Conservation (phyloP, 495 filamentous ascomycete genomes). For the Evernia prunastri region DNA sequence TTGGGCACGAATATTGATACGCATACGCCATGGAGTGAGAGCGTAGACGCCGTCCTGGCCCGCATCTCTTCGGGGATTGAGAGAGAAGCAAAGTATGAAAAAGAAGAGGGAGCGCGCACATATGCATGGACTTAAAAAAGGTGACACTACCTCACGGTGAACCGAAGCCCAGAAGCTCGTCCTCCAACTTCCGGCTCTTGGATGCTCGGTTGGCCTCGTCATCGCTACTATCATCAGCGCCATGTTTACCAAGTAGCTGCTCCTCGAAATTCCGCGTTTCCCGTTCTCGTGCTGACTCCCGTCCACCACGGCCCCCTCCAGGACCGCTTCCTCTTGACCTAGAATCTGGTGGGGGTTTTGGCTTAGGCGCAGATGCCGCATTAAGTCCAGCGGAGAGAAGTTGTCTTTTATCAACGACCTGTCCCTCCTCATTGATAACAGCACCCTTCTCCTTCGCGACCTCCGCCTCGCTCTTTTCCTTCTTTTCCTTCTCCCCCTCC, state of each 20-base stretch:
- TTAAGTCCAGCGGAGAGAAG: constrained; percentile 85
- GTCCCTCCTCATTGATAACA: constrained; percentile 83
- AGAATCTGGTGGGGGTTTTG: constrained; percentile 34
- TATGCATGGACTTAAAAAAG: not conserved
- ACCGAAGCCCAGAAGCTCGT: constrained; percentile 51
- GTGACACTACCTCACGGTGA: constrained; percentile 1
- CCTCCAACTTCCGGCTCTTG: constrained; percentile 67
- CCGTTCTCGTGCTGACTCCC: constrained; percentile 47
- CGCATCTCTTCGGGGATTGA: not conserved
- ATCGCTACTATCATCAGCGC: constrained; percentile 10
- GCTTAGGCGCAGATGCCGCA: constrained; percentile 51
- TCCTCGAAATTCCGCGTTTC: constrained; percentile 84
- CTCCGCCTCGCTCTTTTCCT: constrained; percentile 64
- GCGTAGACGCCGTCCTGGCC: constrained; percentile 22
- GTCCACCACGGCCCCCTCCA: constrained; percentile 30
- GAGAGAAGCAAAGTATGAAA: not conserved
- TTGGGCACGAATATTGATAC: constrained; percentile 22
- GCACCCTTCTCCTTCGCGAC: constrained; percentile 64
- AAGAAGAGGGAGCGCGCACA: not conserved
- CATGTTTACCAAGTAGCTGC: constrained; percentile 40
- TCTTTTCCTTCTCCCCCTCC: constrained; percentile 42
- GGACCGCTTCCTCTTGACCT: constrained; percentile 11
- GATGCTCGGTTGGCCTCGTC: constrained; percentile 58
- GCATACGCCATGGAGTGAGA: constrained; percentile 15
- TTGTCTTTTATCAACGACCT: constrained; percentile 90